Evolutionary conservation across 495 filamentous ascomycete species (phyloP), one percentile per base, ranked within the genome.

Genomic region (Penicillium subrubescens): DNA sequence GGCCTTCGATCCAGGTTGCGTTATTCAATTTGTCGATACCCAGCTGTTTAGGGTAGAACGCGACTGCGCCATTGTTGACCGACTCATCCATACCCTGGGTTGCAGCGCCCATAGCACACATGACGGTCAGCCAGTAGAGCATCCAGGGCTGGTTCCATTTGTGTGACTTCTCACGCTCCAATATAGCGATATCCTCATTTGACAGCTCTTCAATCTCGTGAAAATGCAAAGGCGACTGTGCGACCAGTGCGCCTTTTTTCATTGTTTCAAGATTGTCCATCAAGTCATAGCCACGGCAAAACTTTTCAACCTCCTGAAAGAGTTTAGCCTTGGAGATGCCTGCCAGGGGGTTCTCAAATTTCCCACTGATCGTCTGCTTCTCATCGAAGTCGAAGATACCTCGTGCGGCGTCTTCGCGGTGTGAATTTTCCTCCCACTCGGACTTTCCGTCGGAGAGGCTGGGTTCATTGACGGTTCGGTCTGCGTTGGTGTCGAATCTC

Each of bases 51-150:
- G 83, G 77, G 67, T 90, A 92, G 68, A 90, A 89, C 2, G 87
- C 78, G 64, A 92, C 89, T 4, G 90, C 91, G 50, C 90, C 91
- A 64, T 92, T 93, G 68, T 91, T 89, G 62, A 91, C 90, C 0
- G 90, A 92, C 71, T 94, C 89, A 65, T 92, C 88, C 88, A 87
- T 86, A 7, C 85, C 85, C 69, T 89, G 87, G 5, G 86, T 83
- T 37, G 82, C 84, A 8, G 86, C 85, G 14, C 77, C 81, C 2
- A 83, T 62, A 1, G 80, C 81, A 61, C 79, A 83, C 75, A 83
- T 73, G 33, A 72, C 77, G 74, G 84, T 81, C 29, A 88, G 76
- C 63, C 83, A 86, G 70, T 87, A 89, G 1, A 89, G 76, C 64
- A 73, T 68, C 74, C 72, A 81, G 34, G 87, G 86, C 53, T 87